Evolutionary conservation across 305 asterid genomes (phyloP), one percentile per base, ranked within the genome.

Genomic region (Fraxinus baroniana): DNA sequence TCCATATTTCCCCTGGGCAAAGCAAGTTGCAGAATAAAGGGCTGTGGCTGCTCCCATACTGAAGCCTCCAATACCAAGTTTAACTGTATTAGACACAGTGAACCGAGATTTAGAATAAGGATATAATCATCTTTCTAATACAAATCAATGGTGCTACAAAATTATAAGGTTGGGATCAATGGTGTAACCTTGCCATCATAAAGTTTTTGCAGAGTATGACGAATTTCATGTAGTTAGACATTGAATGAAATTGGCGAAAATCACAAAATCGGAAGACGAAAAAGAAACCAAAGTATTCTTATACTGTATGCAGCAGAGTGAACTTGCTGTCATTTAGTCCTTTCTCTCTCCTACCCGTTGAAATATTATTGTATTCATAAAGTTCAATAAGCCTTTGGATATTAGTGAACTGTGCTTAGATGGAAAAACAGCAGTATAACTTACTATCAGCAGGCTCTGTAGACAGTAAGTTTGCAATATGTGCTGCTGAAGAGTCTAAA

Each of bases 11-110:
- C 99, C 99, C 28, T 88, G 98, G 1, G 94, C 93, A 74, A 93
- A 96, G 91, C 99, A 96, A 37, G 95, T 90, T 36, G 93, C 99
- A 39, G 99, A 96, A 85, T 94, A 96, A 71, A 96, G 92, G 7
- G 99, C 97, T 75, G 92, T 89, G 68, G 98, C 98, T 74, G 95
- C 95, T 46, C 99, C 99, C 97, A 95, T 95, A 81, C 98, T 92
- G 90, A 95, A 95, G 77, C 99, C 99, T 80, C 98, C 99, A 26
- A 95, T 90, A 12, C 98, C 99, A 84, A 94, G 97, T 90, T 92
- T 95, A 84, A 95, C 98, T 95, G 91, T 86, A 79, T 74, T 5
- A 22, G 30, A 26, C 60, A 32, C 70, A 28, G 52, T 12, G 36
- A 81, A 66, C 22, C 77, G 20, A 5, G 41, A 44, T n/a, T 71